Evolutionary conservation across 805 yeast genomes (phyloP).

Genomic region (Sugiyamaella lignohabitans): DNA sequence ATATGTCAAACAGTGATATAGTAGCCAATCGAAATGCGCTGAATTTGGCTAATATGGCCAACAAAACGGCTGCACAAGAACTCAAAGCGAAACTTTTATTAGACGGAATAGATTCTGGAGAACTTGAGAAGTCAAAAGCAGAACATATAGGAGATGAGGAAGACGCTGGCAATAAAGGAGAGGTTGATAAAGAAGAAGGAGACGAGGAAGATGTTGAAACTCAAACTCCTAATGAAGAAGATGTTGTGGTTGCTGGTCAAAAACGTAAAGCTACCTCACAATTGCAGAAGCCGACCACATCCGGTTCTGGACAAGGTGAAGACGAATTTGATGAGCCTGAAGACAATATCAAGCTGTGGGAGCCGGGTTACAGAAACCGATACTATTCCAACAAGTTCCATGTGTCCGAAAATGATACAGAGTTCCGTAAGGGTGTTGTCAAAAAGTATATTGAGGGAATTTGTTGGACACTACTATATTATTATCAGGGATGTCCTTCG

Average conservation of each 20-base stretch:
- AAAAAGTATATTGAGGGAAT: slow-evolving; percentile 84
- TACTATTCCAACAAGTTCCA: slow-evolving; percentile 75
- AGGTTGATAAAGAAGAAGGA: slow-evolving; percentile 1
- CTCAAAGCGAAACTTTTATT: slow-evolving; percentile 38
- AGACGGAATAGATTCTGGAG: not conserved
- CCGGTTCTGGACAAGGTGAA: slow-evolving; percentile 5
- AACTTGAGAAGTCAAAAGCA: slow-evolving; percentile 7
- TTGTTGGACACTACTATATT: slow-evolving; percentile 91
- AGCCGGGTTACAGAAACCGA: slow-evolving; percentile 78
- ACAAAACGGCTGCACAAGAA: slow-evolving; percentile 60
- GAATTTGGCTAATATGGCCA: slow-evolving; percentile 65
- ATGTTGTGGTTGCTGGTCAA: slow-evolving; percentile 2
- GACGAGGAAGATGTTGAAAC: slow-evolving; percentile 7
- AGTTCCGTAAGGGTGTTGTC: slow-evolving; percentile 53
- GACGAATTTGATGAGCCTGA: slow-evolving; percentile 26
- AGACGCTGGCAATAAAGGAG: not conserved
- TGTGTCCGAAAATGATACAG: slow-evolving; percentile 41
- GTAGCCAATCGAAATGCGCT: slow-evolving; percentile 56
- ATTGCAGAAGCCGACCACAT: slow-evolving; percentile 10
- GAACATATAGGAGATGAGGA: slow-evolving; percentile 12
- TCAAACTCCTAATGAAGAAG: slow-evolving; percentile 13
- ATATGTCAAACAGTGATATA: slow-evolving; percentile 62
- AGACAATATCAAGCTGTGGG: slow-evolving; percentile 49
- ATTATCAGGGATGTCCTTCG: slow-evolving; percentile 96
- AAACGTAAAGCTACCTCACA: slow-evolving; percentile 12